Base-by-base conservation (phyloP, 805 yeast genomes). In the Metschnikowia matae region DNA sequence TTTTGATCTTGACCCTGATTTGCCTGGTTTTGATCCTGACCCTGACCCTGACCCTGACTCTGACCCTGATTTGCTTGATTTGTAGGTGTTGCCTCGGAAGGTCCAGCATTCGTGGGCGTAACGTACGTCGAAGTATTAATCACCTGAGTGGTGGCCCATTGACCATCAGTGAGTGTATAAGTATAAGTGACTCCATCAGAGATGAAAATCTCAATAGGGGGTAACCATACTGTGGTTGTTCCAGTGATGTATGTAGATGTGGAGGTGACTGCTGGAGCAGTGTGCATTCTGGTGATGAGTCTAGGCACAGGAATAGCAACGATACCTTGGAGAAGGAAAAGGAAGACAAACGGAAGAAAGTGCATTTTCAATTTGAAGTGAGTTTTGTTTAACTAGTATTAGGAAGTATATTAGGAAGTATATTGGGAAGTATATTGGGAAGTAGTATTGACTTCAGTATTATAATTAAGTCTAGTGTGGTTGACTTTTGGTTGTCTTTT, bases 101-200 rank as follows among this genome's bases (percentile, higher is more conserved):
- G 54, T 20, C 53, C 50, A 38, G 53, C 51, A 40, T 49, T 33
- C 40, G 48, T 37, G 5, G 52, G 34, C 18, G 52, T n/a, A 6
- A 29, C 39, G 48, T 57, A 57, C 6, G 59, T 49, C 29, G 62
- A 59, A 36, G 77, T 69, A 20, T 68, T 66, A 43, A 74, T 70
- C 33, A 69, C 62, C 10, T 73, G 67, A 23, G 67, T 57, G 43
- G 68, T 63, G 31, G 65, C 67, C 56, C 70, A 60, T 32, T 62
- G 65, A 20, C 64, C 68, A 6, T 50, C 49, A 41, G 66, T 60
- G 48, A 71, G 61, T 23, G 84, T 81, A 51, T 62, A 59, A 14
- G 84, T 80, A 55, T 71, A 78, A 36, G 81, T 76, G 38, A 68
- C 77, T 44, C 80, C 82, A 59, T 77, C 71, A 7, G 81, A 78